Evolutionary conservation across 148 eudicot genomes (phyloP).

Genomic region (Diospyros lotus): DNA sequence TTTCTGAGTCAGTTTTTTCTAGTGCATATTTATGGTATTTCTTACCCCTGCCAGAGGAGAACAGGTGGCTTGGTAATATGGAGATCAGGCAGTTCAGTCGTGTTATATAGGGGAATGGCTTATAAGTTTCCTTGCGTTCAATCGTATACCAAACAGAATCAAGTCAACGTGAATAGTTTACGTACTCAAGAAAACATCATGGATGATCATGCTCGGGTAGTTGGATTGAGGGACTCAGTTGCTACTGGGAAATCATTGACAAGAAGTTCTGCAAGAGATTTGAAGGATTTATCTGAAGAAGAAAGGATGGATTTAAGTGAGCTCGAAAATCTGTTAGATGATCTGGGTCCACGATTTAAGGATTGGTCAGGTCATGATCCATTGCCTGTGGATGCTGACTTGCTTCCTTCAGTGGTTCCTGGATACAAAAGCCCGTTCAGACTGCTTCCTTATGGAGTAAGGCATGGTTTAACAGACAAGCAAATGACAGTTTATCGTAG

Average conservation of each 20-base stretch:
- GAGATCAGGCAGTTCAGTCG: slow-evolving; percentile 88
- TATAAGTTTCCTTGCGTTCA: slow-evolving; percentile 75
- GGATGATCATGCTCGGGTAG: slow-evolving; percentile 13
- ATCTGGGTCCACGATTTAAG: slow-evolving; percentile 69
- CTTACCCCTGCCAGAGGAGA: slow-evolving; percentile 55
- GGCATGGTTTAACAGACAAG: slow-evolving; percentile 46
- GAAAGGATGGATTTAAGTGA: slow-evolving; percentile 54
- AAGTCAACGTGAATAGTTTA: slow-evolving; percentile 16
- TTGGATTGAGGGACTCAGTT: slow-evolving; percentile 1
- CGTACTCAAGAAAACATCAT: slow-evolving; percentile 15
- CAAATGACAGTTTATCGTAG: slow-evolving; percentile 62
- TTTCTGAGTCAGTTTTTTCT: not conserved
- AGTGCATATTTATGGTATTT: slow-evolving; percentile 19
- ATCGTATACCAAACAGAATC: slow-evolving; percentile 44
- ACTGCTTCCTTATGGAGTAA: slow-evolving; percentile 67
- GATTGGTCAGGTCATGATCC: slow-evolving; percentile 91
- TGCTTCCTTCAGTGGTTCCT: slow-evolving; percentile 65
- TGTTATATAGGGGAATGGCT: slow-evolving; percentile 68
- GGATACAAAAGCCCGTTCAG: slow-evolving; percentile 77
- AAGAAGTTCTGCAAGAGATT: slow-evolving; percentile 20
- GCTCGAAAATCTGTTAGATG: slow-evolving; percentile 57
- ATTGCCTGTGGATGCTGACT: slow-evolving; percentile 88
- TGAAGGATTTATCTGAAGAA: slow-evolving; percentile 42
- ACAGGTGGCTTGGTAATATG: slow-evolving; percentile 95
- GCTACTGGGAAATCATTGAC: slow-evolving; percentile 17